phyloP scores from a whole-genome alignment of 2,329 filamentous ascomycete genomes.

The Colletotrichum chlorophyti region DNA sequence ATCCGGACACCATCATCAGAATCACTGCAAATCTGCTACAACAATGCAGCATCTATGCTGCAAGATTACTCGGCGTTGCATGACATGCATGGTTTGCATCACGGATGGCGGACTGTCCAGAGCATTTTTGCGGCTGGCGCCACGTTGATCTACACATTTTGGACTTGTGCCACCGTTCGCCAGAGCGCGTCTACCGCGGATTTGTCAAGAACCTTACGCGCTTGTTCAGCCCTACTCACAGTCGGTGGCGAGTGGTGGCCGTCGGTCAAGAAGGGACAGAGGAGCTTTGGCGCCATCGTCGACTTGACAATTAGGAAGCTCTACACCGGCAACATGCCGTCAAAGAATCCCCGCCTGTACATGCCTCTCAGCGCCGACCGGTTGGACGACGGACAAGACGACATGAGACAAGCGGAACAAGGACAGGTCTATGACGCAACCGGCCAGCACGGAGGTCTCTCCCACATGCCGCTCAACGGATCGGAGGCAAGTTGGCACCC shows the following conservation, averaged over 20 bases:
- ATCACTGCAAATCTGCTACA: conserved; percentile 39
- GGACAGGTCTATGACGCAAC: not conserved
- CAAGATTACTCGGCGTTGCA: conserved; percentile 40
- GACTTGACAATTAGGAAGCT: conserved; percentile 35
- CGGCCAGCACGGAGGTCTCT: not conserved
- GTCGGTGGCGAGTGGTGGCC: conserved; percentile 49
- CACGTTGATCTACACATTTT: conserved; percentile 46
- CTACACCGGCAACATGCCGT: conserved; percentile 20
- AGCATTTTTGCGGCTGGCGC: conserved; percentile 45
- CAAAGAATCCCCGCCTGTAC: conserved; percentile 14
- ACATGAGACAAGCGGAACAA: not conserved
- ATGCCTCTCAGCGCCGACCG: not conserved
- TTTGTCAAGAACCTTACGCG: conserved; percentile 33
- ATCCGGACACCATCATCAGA: conserved; percentile 37
- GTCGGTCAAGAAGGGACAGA: conserved; percentile 39
- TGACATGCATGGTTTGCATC: conserved; percentile 37
- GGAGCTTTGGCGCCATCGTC: conserved; percentile 38
- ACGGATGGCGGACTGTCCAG: conserved; percentile 45
- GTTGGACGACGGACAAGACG: not conserved
- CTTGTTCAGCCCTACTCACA: conserved; percentile 44
- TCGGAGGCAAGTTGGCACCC: conserved; percentile 14
- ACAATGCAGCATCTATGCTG: conserved; percentile 33
- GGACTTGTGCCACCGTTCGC: conserved; percentile 38
- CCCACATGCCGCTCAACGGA: not conserved
- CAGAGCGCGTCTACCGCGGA: conserved; percentile 28